These are phyloP conservation scores for Globisporangium iwayamae DNA, from an alignment of 352 stramenopile genomes.

Conservation along the genomic window DNA sequence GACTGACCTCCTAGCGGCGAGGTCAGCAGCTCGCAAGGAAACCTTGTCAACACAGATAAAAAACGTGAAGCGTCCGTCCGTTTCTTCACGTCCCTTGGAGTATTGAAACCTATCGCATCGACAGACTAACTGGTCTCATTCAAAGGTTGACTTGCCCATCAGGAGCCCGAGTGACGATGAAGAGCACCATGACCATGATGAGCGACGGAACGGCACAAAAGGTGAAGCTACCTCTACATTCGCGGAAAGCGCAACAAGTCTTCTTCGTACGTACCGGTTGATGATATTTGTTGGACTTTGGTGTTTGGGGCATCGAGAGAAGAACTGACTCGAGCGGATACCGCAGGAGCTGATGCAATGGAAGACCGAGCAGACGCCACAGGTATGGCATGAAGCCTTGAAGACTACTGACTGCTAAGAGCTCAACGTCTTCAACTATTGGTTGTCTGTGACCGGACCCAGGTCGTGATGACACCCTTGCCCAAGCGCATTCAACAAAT, in stretches of 20 bases:
- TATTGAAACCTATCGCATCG: neutral
- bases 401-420: too few relatives aligned
- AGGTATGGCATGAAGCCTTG: slow-evolving; percentile 4
- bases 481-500: slow-evolving; percentile 26
- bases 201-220: neutral
- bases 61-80: too few relatives aligned
- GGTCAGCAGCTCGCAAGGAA: too few relatives aligned
- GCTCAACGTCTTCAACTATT: too few relatives aligned
- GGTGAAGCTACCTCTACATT: slow-evolving; percentile 26
- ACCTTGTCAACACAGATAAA: too few relatives aligned
- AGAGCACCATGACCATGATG: neutral
- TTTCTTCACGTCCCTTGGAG: neutral
- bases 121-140: neutral
- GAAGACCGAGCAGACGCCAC: slow-evolving; percentile 18
- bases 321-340: neutral
- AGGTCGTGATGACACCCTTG: slow-evolving; percentile 21
- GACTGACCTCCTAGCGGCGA: too few relatives aligned
- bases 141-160: too few relatives aligned
- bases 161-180: neutral
- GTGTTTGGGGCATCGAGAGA: too few relatives aligned
- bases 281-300: too few relatives aligned
- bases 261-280: slow-evolving; percentile 22
- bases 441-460: neutral
- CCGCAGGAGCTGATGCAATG: slow-evolving; percentile 26
- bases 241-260: slow-evolving; percentile 29